These are phyloP conservation scores for Castanea sativa DNA, from an alignment of 306 rosid species.

Conservation along the genomic window DNA sequence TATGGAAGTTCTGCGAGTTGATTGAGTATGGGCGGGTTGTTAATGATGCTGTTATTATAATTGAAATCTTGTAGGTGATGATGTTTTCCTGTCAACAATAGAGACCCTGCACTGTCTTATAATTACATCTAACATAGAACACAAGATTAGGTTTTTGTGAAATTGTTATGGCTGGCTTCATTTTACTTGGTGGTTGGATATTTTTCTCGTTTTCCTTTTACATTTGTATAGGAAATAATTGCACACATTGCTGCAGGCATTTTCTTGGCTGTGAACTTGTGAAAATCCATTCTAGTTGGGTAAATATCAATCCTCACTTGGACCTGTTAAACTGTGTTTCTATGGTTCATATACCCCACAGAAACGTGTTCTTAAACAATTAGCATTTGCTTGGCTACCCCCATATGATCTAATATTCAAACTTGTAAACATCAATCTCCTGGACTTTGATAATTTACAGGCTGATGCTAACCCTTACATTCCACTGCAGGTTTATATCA, in stretches of 20 bases:
- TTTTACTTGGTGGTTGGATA: too few relatives aligned
- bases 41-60: not conserved
- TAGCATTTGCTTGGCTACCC: not conserved
- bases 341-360: not conserved
- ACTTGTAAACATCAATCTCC: not conserved
- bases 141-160: too few relatives aligned
- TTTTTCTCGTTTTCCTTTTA: too few relatives aligned
- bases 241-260: too few relatives aligned
- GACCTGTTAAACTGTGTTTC: not conserved
- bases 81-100: not conserved
- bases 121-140: too few relatives aligned
- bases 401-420: not conserved
- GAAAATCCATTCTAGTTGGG: not conserved
- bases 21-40: not conserved
- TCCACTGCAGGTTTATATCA: constrained; percentile 66
- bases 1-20: not conserved
- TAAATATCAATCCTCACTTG: not conserved
- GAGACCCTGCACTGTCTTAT: not conserved
- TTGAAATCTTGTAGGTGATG: not conserved
- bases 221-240: too few relatives aligned
- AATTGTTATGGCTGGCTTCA: too few relatives aligned
- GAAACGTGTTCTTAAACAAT: not conserved
- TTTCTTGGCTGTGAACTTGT: too few relatives aligned
- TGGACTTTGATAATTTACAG: not conserved
- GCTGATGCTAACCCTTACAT: constrained; percentile 23